phyloP scores from a whole-genome alignment of 2,329 filamentous ascomycete species.

The Penicillium freii region DNA sequence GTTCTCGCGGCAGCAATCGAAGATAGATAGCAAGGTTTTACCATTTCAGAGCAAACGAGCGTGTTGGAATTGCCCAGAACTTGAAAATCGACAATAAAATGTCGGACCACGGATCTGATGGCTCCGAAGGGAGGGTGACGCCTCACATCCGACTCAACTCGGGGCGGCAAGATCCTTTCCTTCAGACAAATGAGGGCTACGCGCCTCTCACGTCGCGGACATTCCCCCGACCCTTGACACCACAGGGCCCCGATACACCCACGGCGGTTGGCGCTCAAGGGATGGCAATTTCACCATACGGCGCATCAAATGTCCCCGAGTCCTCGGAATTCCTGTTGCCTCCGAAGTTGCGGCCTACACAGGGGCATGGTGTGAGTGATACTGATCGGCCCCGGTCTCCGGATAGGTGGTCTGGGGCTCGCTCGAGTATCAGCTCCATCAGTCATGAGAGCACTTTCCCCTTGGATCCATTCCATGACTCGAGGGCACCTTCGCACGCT shows the following conservation, averaged over 20 bases:
- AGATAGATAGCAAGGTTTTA: background rate
- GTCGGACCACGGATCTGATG: constrained; percentile 18
- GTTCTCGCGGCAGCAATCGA: background rate
- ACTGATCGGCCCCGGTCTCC: constrained; percentile 50
- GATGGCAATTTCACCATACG: constrained; percentile 38
- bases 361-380: constrained; percentile 46
- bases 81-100: constrained; percentile 9
- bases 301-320: constrained; percentile 51
- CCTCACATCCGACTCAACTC: constrained; percentile 66
- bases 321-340: constrained; percentile 40
- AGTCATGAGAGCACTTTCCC: constrained; percentile 40
- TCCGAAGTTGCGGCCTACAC: constrained; percentile 47
- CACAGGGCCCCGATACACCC: constrained; percentile 13
- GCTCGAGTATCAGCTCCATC: constrained; percentile 63
- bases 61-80: background rate
- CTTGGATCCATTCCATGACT: constrained; percentile 61
- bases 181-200: constrained; percentile 35
- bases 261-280: constrained; percentile 16
- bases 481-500: constrained; percentile 56
- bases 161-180: constrained; percentile 54
- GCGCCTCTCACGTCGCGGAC: constrained; percentile 17
- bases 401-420: constrained; percentile 55
- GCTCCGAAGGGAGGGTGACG: constrained; percentile 26
- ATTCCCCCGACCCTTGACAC: constrained; percentile 27
- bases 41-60: background rate